Conservation (phyloP, 140 eudicot species). For the Stevia rebaudiana region DNA sequence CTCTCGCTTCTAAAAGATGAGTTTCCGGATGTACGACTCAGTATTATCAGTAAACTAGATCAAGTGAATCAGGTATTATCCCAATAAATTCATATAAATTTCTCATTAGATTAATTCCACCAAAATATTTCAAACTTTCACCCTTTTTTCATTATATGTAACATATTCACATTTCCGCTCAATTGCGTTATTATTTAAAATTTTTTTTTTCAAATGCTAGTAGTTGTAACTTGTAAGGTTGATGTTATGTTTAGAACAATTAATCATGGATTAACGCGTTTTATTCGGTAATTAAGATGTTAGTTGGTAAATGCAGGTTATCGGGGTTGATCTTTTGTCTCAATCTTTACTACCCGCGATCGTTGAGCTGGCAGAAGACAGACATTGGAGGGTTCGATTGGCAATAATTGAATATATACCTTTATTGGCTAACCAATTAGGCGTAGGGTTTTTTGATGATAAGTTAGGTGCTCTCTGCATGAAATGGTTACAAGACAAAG, state of each 20-base stretch:
- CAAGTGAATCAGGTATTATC: constrained; percentile 80
- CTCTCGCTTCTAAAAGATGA: constrained; percentile 61
- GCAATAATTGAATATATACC: constrained; percentile 91
- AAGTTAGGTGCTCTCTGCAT: constrained; percentile 87
- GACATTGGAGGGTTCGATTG: constrained; percentile 92
- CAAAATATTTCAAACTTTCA: neutral
- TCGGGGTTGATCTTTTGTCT: constrained; percentile 82
- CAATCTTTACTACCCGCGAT: constrained; percentile 82
- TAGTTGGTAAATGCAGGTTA: constrained; percentile 43
- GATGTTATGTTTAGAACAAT: neutral
- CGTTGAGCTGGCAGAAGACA: constrained; percentile 93
- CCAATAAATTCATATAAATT: neutral
- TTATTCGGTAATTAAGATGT: neutral
- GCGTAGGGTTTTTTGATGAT: constrained; percentile 90
- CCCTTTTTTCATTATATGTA: neutral
- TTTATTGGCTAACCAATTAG: constrained; percentile 80
- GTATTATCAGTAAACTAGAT: constrained; percentile 77
- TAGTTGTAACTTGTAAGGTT: neutral
- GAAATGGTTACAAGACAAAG: constrained; percentile 98
- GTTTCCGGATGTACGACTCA: constrained; percentile 61
- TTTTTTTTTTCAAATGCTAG: neutral
- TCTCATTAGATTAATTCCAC: neutral
- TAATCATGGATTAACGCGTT: neutral
- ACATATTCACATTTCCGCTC: neutral
- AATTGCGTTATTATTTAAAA: neutral